A percentile compares a stretch with the other conserved stretches of the same genome.
phyloP scores from a whole-genome alignment of 495 filamentous ascomycete species.

The Penicillium egyptiacum region DNA sequence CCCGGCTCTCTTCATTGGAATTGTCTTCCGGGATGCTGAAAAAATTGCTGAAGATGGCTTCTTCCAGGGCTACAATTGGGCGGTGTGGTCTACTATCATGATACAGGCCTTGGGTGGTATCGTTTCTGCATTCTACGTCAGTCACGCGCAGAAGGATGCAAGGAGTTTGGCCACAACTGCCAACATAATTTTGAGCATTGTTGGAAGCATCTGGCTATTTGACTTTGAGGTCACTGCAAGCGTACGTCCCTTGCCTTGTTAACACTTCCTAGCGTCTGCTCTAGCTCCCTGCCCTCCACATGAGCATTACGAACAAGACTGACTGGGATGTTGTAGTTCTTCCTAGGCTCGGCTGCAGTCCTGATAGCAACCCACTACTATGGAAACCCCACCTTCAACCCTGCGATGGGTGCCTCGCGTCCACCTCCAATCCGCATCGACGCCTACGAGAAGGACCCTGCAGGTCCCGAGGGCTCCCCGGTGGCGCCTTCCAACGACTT shows the following conservation, averaged over 20 bases:
- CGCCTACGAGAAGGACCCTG: conserved; percentile 64
- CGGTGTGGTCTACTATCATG: conserved; percentile 82
- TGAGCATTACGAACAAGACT: conserved; percentile 15
- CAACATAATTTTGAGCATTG: conserved; percentile 78
- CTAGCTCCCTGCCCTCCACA: not conserved
- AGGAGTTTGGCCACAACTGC: conserved; percentile 91
- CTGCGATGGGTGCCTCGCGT: conserved; percentile 46
- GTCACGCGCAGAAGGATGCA: conserved; percentile 64
- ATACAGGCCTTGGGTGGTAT: conserved; percentile 85
- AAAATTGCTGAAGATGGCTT: conserved; percentile 81
- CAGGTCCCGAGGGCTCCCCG: conserved; percentile 52
- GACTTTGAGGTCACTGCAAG: conserved; percentile 66
- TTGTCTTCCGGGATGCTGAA: conserved; percentile 81
- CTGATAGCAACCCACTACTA: conserved; percentile 83
- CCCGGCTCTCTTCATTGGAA: conserved; percentile 79
- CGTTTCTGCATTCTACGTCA: conserved; percentile 78
- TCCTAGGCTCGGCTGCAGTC: conserved; percentile 75
- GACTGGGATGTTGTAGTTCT: conserved; percentile 59
- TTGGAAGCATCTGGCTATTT: conserved; percentile 84
- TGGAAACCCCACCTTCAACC: conserved; percentile 46
- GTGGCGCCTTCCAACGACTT: conserved; percentile 45
- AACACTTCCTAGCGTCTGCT: not conserved
- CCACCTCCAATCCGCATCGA: conserved; percentile 75
- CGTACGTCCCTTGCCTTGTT: conserved; percentile 53
- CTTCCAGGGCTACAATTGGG: conserved; percentile 88